These are phyloP conservation scores for Dictyostelium firmibasis DNA, from an alignment of 78 protist genomes.

Conservation along the genomic window DNA sequence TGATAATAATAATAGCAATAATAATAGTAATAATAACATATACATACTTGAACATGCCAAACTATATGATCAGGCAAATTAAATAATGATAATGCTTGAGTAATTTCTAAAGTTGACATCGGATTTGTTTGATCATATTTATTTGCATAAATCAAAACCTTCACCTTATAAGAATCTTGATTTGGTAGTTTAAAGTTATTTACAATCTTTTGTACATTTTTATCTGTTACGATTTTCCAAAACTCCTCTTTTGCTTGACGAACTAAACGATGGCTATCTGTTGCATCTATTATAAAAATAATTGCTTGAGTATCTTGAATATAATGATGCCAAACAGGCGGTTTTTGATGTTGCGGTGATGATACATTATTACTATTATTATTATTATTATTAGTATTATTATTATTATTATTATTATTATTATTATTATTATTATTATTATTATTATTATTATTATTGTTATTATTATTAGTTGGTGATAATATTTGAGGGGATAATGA, in stretches of 20 bases:
- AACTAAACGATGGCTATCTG: slow-evolving; percentile 86
- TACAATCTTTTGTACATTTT: slow-evolving; percentile 57
- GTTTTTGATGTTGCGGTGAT: slow-evolving; percentile 11
- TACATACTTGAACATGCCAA: slow-evolving; percentile 75
- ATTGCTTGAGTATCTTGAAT: slow-evolving; percentile 83
- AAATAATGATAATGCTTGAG: slow-evolving; percentile 51
- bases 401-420: slow-evolving; percentile 17
- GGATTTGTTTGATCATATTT: not conserved
- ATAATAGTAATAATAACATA: no score
- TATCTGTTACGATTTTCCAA: slow-evolving; percentile 84
- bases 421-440: slow-evolving; percentile 2
- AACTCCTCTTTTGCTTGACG: slow-evolving; percentile 85
- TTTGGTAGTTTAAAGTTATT: slow-evolving; percentile 21
- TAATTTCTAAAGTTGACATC: slow-evolving; percentile 56
- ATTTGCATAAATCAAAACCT: slow-evolving; percentile 53
- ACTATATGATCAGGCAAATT: slow-evolving; percentile 62
- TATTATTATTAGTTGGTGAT: not conserved
- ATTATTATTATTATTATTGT: not conserved
- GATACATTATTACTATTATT: not conserved
- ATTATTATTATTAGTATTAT: not conserved
- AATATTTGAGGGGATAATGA: not conserved
- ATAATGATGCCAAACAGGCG: slow-evolving; percentile 81
- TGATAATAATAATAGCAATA: not conserved
- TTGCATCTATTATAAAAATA: slow-evolving; percentile 94
- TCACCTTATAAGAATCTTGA: not conserved